phyloP scores from a whole-genome alignment of 345 rosid genomes.

The Durio zibethinus region DNA sequence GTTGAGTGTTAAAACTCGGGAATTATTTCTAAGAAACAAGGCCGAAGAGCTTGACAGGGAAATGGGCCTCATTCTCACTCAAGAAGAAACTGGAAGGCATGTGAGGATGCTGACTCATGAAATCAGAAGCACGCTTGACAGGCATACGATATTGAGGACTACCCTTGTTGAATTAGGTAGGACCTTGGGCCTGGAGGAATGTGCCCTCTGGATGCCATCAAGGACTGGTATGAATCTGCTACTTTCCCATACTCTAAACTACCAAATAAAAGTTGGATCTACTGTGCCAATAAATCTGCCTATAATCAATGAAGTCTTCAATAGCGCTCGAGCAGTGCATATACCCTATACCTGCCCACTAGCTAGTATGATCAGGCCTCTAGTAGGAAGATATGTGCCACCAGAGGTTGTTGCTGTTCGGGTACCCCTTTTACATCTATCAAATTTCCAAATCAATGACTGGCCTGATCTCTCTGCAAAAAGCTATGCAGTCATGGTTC shows the following conservation, averaged over 20 bases:
- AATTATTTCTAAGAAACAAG: constrained; percentile 69
- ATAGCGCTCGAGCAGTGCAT: constrained; percentile 56
- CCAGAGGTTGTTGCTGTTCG: constrained; percentile 93
- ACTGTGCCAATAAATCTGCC: constrained; percentile 59
- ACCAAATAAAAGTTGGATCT: constrained; percentile 60
- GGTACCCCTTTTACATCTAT: constrained; percentile 79
- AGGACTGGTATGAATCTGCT: constrained; percentile 54
- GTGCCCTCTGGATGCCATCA: constrained; percentile 97
- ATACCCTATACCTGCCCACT: constrained; percentile 72
- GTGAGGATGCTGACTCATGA: constrained; percentile 97
- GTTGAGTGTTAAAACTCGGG: constrained; percentile 76
- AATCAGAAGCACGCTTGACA: constrained; percentile 86
- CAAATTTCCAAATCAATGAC: constrained; percentile 77
- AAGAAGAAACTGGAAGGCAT: constrained; percentile 90
- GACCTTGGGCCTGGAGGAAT: constrained; percentile 77
- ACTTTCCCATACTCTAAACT: constrained; percentile 69
- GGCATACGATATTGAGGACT: constrained; percentile 74
- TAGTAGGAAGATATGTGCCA: constrained; percentile 53
- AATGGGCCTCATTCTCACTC: constrained; percentile 85
- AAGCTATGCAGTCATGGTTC: constrained; percentile 83
- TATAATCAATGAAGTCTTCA: constrained; percentile 58
- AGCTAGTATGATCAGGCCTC: constrained; percentile 71
- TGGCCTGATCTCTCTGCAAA: constrained; percentile 81
- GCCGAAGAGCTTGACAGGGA: constrained; percentile 89
- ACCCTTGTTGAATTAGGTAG: constrained; percentile 92